Base-by-base conservation (phyloP, 2,329 filamentous ascomycete species). In the Conoideocrella luteorostrata region DNA sequence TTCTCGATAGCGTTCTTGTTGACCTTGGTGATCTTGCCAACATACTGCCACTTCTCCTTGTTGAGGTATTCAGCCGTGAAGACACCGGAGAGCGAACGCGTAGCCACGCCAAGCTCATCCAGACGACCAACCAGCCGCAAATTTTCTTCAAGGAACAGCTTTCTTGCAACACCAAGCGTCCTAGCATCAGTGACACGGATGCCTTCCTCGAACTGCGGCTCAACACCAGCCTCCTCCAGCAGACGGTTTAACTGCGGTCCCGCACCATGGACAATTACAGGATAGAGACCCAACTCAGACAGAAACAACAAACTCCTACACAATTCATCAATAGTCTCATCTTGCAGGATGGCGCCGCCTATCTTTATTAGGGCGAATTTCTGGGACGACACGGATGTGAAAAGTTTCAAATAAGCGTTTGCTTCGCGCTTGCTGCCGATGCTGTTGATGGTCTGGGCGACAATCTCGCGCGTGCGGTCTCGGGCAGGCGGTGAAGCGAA, bases 291-390 rank as follows among this genome's bases (percentile, higher is more conserved):
- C 60, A 97, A 88, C 72, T 95, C 86, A 68, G 95, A 91, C 39
- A 97, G 79, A 68, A 97, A 94, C 22, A 88, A 85, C 47, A 97
- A 75, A 39, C 87, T 90, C 44, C 86, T 84, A 61, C 88, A 95
- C 44, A 98, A 79, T 58, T 90, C 89, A 63, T 95, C 86, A 44
- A 97, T 77, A 66, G 96, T 86, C 62, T 97, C 90, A 47, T 88
- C n/a, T n/a, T n/a, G 95, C 58, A 98, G 78, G 58, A 97, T 96
- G 50, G 91, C 93, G 50, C 91, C 93, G 49, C 91, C 93, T 44
- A 97, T 90, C 74, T 98, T 98, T 68, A 98, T 95, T 39, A 98
- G 91, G 54, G 90, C 91, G 65, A 97, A 98, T 62, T 95, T 89
- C 71, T 97, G 90, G 28, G 89, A n/a, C n/a, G n/a, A n/a, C n/a